Evolutionary conservation across 805 yeast genomes (phyloP).

Genomic region (Kockiozyma suomiensis): DNA sequence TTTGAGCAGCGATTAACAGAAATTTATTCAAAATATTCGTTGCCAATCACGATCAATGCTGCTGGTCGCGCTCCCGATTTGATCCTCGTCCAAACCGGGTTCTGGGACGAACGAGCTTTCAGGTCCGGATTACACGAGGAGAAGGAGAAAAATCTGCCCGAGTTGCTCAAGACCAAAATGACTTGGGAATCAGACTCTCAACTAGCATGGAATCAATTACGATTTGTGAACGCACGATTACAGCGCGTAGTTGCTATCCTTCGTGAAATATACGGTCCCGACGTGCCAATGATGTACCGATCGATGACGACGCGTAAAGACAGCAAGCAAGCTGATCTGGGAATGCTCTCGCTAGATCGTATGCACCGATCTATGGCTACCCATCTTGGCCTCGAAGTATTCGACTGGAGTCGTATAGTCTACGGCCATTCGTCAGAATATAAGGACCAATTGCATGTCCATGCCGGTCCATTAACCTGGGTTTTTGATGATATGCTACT

Average conservation of each 20-base stretch:
- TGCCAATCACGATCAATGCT: conserved; percentile 1
- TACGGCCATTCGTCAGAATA: conserved; percentile 7
- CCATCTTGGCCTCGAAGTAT: conserved; percentile 11
- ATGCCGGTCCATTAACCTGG: conserved; percentile 16
- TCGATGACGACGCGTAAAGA: conserved; percentile 17
- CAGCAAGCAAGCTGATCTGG: conserved; percentile 2
- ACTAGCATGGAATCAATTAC: conserved; percentile 25
- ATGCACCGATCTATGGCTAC: conserved; percentile 18
- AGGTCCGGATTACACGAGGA: conserved; percentile 3
- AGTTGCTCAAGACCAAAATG: background rate
- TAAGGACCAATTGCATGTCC: conserved; percentile 13
- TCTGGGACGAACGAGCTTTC: conserved; percentile 32
- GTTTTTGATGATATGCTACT: conserved; percentile 23
- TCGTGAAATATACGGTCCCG: conserved; percentile 18
- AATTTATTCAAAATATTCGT: conserved; percentile 5
- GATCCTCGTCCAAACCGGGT: conserved; percentile 24
- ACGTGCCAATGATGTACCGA: conserved; percentile 28
- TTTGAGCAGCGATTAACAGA: conserved; percentile 28
- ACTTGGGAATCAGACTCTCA: conserved; percentile 11
- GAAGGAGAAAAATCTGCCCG: background rate
- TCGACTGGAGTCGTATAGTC: conserved; percentile 18
- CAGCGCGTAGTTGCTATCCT: conserved; percentile 9
- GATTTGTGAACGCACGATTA: conserved; percentile 21
- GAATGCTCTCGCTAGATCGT: conserved; percentile 18
- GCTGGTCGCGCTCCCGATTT: conserved; percentile 23